phyloP scores from a whole-genome alignment of 805 yeast genomes.

The Suhomyces canberraensis region DNA sequence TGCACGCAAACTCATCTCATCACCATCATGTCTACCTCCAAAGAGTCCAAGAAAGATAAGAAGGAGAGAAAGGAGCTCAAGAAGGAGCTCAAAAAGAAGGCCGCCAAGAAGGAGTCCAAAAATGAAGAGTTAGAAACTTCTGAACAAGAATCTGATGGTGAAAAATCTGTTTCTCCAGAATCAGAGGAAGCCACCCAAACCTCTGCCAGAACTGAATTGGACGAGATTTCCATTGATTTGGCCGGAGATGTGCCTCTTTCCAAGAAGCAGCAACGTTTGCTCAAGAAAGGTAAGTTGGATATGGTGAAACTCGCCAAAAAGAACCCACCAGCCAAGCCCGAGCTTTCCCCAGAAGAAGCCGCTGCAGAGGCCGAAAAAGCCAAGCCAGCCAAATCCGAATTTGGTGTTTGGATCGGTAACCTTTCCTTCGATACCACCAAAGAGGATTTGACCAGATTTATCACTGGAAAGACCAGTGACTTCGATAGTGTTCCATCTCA shows the following conservation, averaged over 20 bases:
- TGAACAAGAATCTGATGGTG: constrained; percentile 10
- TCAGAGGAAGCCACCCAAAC: constrained; percentile 6
- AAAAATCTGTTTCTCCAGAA: constrained; percentile 16
- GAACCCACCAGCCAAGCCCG: constrained; percentile 40
- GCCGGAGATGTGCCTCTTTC: constrained; percentile 77
- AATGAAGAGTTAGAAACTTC: constrained; percentile 9
- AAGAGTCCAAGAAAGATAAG: constrained; percentile 19
- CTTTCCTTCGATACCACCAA: constrained; percentile 77
- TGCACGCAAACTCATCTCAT: too few species aligned
- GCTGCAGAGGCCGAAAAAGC: constrained; percentile 27
- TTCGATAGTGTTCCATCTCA: constrained; percentile 13
- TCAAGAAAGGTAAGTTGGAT: constrained; percentile 75
- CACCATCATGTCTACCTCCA: constrained; percentile 2
- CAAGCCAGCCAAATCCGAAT: constrained; percentile 44
- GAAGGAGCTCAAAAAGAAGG: constrained; percentile 32
- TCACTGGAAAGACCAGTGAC: constrained; percentile 54
- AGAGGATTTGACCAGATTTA: constrained; percentile 66
- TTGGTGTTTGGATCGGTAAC: constrained; percentile 94
- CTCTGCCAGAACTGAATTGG: constrained; percentile 50
- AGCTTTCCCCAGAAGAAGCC: constrained; percentile 23
- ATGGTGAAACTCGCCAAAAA: constrained; percentile 49
- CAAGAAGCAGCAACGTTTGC: constrained; percentile 68
- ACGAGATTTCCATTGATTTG: constrained; percentile 67
- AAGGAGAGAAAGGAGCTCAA: constrained; percentile 25
- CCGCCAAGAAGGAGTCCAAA: constrained; percentile 7